A percentile compares a stretch with the other conserved stretches of the same genome.
These are phyloP conservation scores for Phytophthora megakarya DNA, from an alignment of 352 stramenopile genomes.

Conservation along the genomic window DNA sequence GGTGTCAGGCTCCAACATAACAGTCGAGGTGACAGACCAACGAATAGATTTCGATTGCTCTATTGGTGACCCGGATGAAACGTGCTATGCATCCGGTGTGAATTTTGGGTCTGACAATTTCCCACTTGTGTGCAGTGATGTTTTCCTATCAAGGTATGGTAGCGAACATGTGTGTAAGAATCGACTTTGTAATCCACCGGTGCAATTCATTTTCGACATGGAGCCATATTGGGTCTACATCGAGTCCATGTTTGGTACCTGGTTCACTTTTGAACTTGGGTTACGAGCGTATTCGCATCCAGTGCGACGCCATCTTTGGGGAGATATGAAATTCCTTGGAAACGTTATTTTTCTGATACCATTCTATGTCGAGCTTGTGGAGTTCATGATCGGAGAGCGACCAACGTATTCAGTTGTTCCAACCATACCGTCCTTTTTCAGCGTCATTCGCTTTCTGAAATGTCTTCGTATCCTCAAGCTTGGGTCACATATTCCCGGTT, in stretches of 20 bases:
- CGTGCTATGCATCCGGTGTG: constrained; percentile 34
- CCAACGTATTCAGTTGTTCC: constrained; percentile 47
- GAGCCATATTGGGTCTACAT: constrained; percentile 56
- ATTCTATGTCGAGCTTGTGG: constrained; percentile 38
- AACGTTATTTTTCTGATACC: constrained; percentile 41
- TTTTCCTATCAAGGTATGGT: constrained; percentile 27
- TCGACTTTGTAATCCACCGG: constrained; percentile 44
- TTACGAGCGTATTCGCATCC: constrained; percentile 41
- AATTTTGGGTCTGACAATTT: constrained; percentile 47
- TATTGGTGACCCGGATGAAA: constrained; percentile 7
- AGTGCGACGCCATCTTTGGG: constrained; percentile 30
- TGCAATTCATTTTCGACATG: constrained; percentile 53
- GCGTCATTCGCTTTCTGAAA: constrained; percentile 46
- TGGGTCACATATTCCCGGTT: constrained; percentile 44
- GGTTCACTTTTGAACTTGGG: constrained; percentile 48
- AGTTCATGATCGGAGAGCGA: constrained; percentile 28
- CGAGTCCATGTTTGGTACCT: constrained; percentile 45
- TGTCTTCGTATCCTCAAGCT: constrained; percentile 56
- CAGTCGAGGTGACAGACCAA: constrained; percentile 19
- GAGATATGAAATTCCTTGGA: constrained; percentile 27
- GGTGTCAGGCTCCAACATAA: constrained; percentile 4
- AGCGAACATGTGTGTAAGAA: constrained; percentile 43
- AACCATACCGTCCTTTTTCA: constrained; percentile 50
- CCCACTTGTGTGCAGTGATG: constrained; percentile 21
- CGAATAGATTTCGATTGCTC: constrained; percentile 41